Percentiles rank a stretch among this genome's conserved stretches.
phyloP scores from a whole-genome alignment of 176 grass and related monocot species.

The Aegilops tauschii region DNA sequence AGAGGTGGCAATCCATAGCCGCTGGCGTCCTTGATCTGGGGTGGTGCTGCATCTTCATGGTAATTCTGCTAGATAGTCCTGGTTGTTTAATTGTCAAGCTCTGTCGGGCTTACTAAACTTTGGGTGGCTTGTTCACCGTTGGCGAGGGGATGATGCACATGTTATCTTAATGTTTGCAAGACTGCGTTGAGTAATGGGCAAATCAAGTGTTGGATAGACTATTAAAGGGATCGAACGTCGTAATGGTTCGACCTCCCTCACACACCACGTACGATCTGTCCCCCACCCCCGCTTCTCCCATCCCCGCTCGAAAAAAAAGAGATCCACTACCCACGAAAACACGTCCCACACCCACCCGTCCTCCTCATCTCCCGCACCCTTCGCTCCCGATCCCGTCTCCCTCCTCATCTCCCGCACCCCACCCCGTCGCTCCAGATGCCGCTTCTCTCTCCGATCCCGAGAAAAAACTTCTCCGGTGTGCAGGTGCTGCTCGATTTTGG shows the following conservation, averaged over 20 bases:
- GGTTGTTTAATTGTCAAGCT: background rate
- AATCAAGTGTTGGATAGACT: background rate
- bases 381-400: no score
- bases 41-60: background rate
- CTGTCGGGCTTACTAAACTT: background rate
- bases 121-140: background rate
- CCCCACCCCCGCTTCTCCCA: no score
- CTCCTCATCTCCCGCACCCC: no score
- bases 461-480: background rate
- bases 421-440: no score
- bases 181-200: constrained; percentile 15
- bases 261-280: no score
- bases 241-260: no score
- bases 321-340: no score
- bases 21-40: background rate
- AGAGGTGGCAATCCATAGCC: background rate
- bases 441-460: no score
- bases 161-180: background rate
- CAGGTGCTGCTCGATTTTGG: background rate
- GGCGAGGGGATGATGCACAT: background rate
- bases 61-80: background rate
- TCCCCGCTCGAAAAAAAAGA: no score
- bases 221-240: no score
- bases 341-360: no score
- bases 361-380: no score